Evolutionary conservation across 306 rosid genomes (phyloP), one percentile per base, ranked within the genome.

Genomic region (Hippophae gyantsensis): DNA sequence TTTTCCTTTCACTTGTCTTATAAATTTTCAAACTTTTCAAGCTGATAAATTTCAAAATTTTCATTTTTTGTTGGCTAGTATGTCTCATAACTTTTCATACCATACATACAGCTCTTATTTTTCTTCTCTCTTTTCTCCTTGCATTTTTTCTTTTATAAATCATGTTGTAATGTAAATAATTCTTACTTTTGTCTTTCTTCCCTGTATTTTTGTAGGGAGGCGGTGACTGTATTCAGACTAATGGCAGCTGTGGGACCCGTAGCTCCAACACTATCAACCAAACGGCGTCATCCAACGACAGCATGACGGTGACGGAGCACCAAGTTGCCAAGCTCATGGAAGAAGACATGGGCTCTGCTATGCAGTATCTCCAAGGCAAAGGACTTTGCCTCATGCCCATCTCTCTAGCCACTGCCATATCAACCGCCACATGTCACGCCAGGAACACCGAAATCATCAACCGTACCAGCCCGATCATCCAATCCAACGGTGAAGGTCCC

Each of bases 371-470:
- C 0, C 97, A 88, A 44, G 97, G 99, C 0, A 93, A 93, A 13
- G 99, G 99, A 13, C 94, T 93, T 10, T 93, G 99, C 79, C 94
- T 93, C 55, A 93, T 93, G 99, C 97, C 99, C 3, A 93, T 93
- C 58, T 93, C 99, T 2, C 79, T 93, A 0, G 99, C 99, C 12
- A 88, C 94, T 0, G 99, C 97, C 0, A 86, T 93, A 38, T 93
- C 99, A 6, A 75, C 93, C 2, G 84, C 95, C 84, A 81, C 98
- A 56, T 85, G 89, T 82, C 92, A 73, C 79, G 12, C 82, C 42
- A 75, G 90, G 74, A 86, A 66, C 78, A 83, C 88, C 3, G 10
- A 82, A 68, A 64, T 78, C 48, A 70, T 56, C 60, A 48, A 23
- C 47, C 11, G 42, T 44, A 18, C 7, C 50, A 47, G 23, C 54